Base-by-base conservation (phyloP, 345 rosid species). In the Nephelium lappaceum region DNA sequence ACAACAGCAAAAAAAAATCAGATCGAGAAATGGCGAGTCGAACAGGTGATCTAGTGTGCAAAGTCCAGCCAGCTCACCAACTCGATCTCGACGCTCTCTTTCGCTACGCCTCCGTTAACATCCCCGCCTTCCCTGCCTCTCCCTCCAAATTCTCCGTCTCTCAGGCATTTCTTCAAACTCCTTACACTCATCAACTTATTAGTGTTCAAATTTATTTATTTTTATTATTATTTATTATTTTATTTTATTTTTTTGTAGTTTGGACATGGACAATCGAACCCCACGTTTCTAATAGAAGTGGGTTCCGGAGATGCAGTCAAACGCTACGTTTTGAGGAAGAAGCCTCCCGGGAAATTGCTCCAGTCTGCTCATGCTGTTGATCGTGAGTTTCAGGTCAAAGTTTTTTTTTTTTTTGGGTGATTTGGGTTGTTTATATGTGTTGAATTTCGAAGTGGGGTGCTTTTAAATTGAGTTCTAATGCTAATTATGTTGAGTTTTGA, bases 361-460 rank as follows among this genome's bases (percentile, higher is more conserved):
- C 82, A 83, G 77, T 96, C 97, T 83, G 98, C 97, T 83, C 98
- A 96, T 75, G 97, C 98, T 36, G 97, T 96, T 9, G 99, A 96
- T 6, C 83, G 98, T 39, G 99, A 96, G 39, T 73, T 47, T 75
- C 78, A 75, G 78, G 78, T 75, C 14, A 14, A 14, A 3, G 61
- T 14, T 58, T n/a, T 43, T 38, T 53, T 10, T 19, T 23, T 39
- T 69, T 39, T 0, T 64, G 21, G 0, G 11, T 11, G 51, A 45
- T 31, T 31, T 31, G 36, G 36, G 36, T 3, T 36, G 15, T 77
- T 38, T n/a, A 7, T 23, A 1, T 65, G 15, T 10, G 62, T 15
- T 68, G 71, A 27, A 15, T 70, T n/a, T 27, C 6, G n/a, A 53
- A 53, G 6, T 53, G 1, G 25, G 19, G 63, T 16, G 1, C 4